Evolutionary conservation across 73 alveolate species (phyloP), one percentile per base, ranked within the genome.

Genomic region (Effrenium voratum): DNA sequence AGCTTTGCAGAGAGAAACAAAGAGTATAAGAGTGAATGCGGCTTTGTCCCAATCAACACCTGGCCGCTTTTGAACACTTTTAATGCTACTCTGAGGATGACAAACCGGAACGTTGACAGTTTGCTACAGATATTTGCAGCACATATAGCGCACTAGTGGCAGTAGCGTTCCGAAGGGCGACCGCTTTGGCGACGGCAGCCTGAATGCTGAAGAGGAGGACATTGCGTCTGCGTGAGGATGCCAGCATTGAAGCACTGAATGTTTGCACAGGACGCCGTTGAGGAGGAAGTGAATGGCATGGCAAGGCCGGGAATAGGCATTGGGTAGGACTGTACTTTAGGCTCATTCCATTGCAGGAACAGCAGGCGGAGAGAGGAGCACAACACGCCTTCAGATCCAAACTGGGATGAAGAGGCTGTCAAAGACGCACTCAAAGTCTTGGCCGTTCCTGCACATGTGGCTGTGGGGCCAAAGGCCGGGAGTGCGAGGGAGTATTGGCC

Each of bases 381-480:
- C n/a, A n/a, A n/a, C n/a, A n/a, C n/a, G n/a, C n/a, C n/a, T n/a
- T n/a, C n/a, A n/a, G n/a, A 38, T 5, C 30, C 82, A 44, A 10
- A 36, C 49, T 72, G 82, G 82, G 38, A 16, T 32, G 82, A 72
- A 47, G 34, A 13, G 45, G 32, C 82, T 13, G 82, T 72, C 49
- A 72, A 72, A 47, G 82, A 72, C 0, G 82, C 82, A 28, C 82
- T 72, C 49, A 72, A 72, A 34, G 82, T 32, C 28, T 72, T 72
- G 82, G 82, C 82, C 26, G 82, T 72, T 19, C 82, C 82, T 26
- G 82, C 82, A 16, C 82, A 72, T 16, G 49, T 72, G 24, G 82
- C 82, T 13, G 82, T 72, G 82, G 82, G 82, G 82, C 82, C 82
- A 72, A 72, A 72, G 82, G 82, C 82, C 82, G 49, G 82, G 38